Base-by-base conservation (phyloP, 2,329 filamentous ascomycete species). In the Arthrobotrys musiformis region DNA sequence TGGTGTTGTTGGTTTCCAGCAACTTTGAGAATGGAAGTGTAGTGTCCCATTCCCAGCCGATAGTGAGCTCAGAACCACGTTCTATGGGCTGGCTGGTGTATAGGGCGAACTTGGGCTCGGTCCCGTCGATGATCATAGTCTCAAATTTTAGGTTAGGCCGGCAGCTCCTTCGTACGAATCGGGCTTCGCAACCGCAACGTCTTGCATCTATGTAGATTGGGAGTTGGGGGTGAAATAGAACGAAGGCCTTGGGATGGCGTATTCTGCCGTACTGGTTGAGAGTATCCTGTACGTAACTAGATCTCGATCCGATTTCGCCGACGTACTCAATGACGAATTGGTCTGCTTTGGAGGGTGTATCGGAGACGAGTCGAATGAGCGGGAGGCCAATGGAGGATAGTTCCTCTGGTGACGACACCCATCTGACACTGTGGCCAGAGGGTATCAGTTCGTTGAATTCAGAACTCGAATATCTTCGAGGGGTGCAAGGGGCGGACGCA, bases 161-260 rank as follows among this genome's bases (percentile, higher is more conserved):
- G 85, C 95, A 99, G 81, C 95, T 98, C 79, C 94, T 89, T 70
- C 95, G 90, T n/a, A 96, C 90, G 82, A 95, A 97, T 50, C 95
- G 92, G 70, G 95, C 90, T 37, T 90, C 86, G 3, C 93, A 97
- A 22, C 94, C 95, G 85, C 97, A 93, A 82, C 89, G 89, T 75
- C 95, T 88, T 8, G 94, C 95, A 83, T 97, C 95, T 81, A 99
- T 95, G 84, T 94, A 97, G 11, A 99, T 88, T 0, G 94, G 94
- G 7, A 98, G 88, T 73, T 90, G 88, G 0, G 93, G 93, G 81
- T 96, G 94, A 83, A 98, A 94, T 82, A 94, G 93, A 24, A 94
- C 91, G 80, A 93, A 93, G 0, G 92, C 92, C 69, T 86, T 85
- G 1, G 86, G 86, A 79, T 87, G 86, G 35, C 84, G 83, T 61